Base-by-base conservation (phyloP, 495 filamentous ascomycete genomes). In the Platismatia glauca region DNA sequence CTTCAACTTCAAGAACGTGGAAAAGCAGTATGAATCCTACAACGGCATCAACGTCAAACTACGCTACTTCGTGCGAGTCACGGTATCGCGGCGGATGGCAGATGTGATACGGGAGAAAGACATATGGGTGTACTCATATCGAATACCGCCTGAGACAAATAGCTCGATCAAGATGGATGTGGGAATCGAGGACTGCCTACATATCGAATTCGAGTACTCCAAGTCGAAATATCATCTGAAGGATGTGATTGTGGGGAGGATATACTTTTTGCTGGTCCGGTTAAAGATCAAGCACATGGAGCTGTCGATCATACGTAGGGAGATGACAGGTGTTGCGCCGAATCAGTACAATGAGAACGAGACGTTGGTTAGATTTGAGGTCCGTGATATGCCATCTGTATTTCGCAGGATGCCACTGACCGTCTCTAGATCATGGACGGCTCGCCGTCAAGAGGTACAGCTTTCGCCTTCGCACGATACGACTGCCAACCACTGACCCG, bases 271-370 rank as follows among this genome's bases (percentile, higher is more conserved):
- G 67, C 82, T 99, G 33, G 94, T 99, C 65, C 86, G 94, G 71
- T 81, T 99, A 72, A 99, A 99, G 84, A 99, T 99, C 75, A 96
- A 97, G 78, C 95, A 99, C 75, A 99, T 99, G 94, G 94, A 99
- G 78, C 77, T 99, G 56, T 94, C 89, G 64, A 99, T 99, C 68
- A 99, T 99, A 71, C 85, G 94, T 67, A 81, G 94, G 65, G 94
- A 99, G 77, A 97, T 94, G 7, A 97, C 94, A 9, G 94, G 94
- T 22, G 91, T 89, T 4, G 89, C 94, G n/a, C 94, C 94, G n/a
- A 99, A 99, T 75, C 95, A 99, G 73, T 99, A 99, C 74, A 97
- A 99, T 74, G 94, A 99, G 79, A 96, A 91, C 75, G 94, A 99
- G 77, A 99, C 94, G 18, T 77, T 99, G 70, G 94, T 99, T 62